These are phyloP conservation scores for Delonix regia DNA, from an alignment of 306 rosid genomes.

Conservation along the genomic window DNA sequence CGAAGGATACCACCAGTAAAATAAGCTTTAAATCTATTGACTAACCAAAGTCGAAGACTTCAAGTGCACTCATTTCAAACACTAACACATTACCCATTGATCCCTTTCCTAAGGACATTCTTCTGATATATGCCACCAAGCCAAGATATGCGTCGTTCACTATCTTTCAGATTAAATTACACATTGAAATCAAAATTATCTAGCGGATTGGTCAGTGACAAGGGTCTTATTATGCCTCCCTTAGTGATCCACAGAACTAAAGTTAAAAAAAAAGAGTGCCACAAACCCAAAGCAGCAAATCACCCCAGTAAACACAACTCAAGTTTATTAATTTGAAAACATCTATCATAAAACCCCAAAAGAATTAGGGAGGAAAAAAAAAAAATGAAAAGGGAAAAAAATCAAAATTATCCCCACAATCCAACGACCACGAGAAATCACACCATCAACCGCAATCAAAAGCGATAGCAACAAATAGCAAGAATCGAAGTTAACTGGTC, in stretches of 20 bases:
- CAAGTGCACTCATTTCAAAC: background rate
- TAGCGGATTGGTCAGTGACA: constrained; percentile 16
- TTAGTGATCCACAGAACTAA: constrained; percentile 41
- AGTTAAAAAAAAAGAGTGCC: constrained; percentile 38
- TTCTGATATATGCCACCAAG: background rate
- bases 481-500: background rate
- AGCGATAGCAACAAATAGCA: background rate
- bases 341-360: background rate
- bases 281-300: constrained; percentile 10
- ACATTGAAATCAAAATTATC: constrained; percentile 29
- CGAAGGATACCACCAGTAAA: background rate
- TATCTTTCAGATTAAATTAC: background rate
- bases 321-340: background rate
- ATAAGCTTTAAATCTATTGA: background rate
- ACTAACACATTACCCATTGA: background rate
- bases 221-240: constrained; percentile 29
- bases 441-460: background rate
- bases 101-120: background rate
- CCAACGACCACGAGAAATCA: too few species aligned
- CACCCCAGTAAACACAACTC: background rate
- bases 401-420: background rate
- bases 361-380: background rate
- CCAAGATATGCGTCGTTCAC: background rate
- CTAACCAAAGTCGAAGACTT: background rate
- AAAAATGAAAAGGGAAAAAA: background rate